phyloP scores from a whole-genome alignment of 768 basidiomycete genomes.

The Tulasnella sp. region DNA sequence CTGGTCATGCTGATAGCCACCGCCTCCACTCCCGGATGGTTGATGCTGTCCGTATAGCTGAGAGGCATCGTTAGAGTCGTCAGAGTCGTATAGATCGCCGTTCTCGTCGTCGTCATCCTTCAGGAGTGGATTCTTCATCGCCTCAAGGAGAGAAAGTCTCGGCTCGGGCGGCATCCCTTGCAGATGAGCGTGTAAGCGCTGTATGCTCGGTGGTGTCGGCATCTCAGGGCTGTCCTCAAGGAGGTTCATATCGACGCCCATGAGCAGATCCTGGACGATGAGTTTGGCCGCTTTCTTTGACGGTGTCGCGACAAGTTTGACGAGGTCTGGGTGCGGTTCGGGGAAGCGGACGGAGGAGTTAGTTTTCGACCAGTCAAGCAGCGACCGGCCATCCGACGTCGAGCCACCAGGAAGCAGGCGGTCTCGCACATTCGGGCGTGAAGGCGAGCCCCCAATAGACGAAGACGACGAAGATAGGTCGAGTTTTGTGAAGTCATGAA shows the following conservation, averaged over 20 bases:
- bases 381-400: no score
- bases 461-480: background rate
- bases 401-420: no score
- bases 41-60: background rate
- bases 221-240: background rate
- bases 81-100: background rate
- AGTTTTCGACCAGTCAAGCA: background rate
- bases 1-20: background rate
- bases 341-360: constrained; percentile 7
- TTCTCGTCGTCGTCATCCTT: constrained; percentile 8
- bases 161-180: background rate
- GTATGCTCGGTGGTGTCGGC: background rate
- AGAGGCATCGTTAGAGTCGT: background rate
- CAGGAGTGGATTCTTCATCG: background rate
- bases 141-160: constrained; percentile 1
- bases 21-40: background rate
- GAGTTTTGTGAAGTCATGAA: constrained; percentile 2
- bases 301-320: constrained; percentile 1
- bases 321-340: background rate
- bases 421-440: no score
- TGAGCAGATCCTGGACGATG: constrained; percentile 3
- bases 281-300: constrained; percentile 10
- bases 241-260: background rate
- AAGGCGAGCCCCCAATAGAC: background rate
- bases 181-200: background rate